phyloP scores from a whole-genome alignment of 768 basidiomycete species.

The Lactifluus echinatus region DNA sequence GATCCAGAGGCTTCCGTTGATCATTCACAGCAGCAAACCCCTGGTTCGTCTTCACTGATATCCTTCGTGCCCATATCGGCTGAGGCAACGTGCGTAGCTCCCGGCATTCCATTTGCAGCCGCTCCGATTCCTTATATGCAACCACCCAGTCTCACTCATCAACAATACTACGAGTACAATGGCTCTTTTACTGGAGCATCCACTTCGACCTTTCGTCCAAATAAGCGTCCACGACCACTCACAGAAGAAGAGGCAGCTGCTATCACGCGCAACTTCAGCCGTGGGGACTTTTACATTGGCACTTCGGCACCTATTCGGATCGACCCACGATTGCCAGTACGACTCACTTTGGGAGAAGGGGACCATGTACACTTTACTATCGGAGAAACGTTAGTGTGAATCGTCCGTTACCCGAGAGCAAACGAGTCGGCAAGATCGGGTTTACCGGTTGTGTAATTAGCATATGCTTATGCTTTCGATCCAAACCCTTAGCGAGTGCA shows the following conservation, averaged over 20 bases:
- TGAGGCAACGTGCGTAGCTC: slow-evolving; percentile 26
- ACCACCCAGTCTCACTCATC: slow-evolving; percentile 36
- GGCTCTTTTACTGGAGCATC: slow-evolving; percentile 59
- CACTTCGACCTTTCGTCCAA: slow-evolving; percentile 70
- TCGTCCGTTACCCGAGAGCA: neutral
- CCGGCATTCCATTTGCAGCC: slow-evolving; percentile 30
- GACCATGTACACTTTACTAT: slow-evolving; percentile 69
- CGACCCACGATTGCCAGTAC: slow-evolving; percentile 71
- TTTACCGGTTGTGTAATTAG: slow-evolving; percentile 17
- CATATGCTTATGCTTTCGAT: neutral
- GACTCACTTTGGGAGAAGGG: slow-evolving; percentile 72
- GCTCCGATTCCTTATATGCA: slow-evolving; percentile 33
- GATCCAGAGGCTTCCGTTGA: slow-evolving; percentile 48
- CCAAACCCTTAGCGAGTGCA: neutral
- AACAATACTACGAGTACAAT: slow-evolving; percentile 59
- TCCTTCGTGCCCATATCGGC: slow-evolving; percentile 18
- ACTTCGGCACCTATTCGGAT: slow-evolving; percentile 75
- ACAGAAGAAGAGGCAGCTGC: slow-evolving; percentile 80
- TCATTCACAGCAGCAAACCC: slow-evolving; percentile 19
- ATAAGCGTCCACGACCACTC: slow-evolving; percentile 67
- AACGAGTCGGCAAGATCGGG: neutral
- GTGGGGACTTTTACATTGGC: slow-evolving; percentile 78
- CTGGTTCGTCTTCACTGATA: slow-evolving; percentile 20
- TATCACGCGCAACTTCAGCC: slow-evolving; percentile 72
- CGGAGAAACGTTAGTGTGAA: slow-evolving; percentile 39